phyloP scores from a whole-genome alignment of 2,329 filamentous ascomycete genomes.

The Blastomyces percursus region DNA sequence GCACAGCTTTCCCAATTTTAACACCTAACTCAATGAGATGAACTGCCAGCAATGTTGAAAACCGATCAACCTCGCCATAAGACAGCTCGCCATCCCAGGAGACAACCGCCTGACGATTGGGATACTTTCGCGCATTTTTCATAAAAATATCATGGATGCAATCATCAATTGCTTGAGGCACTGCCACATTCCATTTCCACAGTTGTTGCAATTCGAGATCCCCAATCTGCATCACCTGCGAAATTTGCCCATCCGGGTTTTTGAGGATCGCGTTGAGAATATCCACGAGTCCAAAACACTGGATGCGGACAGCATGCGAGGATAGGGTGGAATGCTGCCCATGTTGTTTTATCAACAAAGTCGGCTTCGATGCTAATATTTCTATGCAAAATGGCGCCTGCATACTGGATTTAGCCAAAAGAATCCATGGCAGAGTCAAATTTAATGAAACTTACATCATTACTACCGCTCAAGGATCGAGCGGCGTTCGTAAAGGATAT shows the following conservation, averaged over 20 bases:
- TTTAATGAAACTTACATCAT: neutral
- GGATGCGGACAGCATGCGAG: neutral
- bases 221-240: conserved; percentile 7
- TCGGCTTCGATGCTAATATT: neutral
- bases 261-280: conserved; percentile 11
- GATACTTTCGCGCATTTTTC: conserved; percentile 9
- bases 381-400: conserved; percentile 1
- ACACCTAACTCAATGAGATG: conserved; percentile 24
- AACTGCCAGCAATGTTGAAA: conserved; percentile 23
- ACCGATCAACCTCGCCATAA: conserved; percentile 21
- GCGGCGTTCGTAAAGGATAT: neutral
- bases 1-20: conserved; percentile 18
- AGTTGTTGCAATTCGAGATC: conserved; percentile 15
- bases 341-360: neutral
- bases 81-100: conserved; percentile 24
- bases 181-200: conserved; percentile 17
- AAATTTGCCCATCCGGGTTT: conserved; percentile 9
- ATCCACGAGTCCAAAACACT: conserved; percentile 9
- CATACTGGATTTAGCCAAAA: neutral
- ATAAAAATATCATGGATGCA: conserved; percentile 15
- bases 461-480: neutral
- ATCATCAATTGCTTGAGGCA: conserved; percentile 14
- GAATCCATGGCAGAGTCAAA: neutral
- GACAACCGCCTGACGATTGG: conserved; percentile 15
- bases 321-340: conserved; percentile 2